A percentile compares a stretch with the other conserved stretches of the same genome.
These are phyloP conservation scores for Cryptococcus floricola DNA, from an alignment of 1,284 basidiomycete genomes.

Conservation along the genomic window DNA sequence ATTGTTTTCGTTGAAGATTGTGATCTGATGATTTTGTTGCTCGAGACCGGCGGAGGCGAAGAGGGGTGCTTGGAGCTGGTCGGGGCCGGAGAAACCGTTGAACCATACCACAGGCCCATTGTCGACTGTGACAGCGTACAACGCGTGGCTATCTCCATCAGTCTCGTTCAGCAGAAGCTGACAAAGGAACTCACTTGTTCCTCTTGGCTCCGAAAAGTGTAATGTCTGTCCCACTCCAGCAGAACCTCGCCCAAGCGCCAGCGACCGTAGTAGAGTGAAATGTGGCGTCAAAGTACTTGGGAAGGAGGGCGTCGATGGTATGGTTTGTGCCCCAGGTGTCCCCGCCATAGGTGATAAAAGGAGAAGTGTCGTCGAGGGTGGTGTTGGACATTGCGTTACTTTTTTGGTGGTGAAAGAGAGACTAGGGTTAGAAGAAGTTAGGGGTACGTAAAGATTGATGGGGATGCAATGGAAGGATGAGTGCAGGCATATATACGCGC, in stretches of 20 bases:
- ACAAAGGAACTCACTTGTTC: constrained; percentile 9
- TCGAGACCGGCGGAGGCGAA: constrained; percentile 6
- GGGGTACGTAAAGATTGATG: too few relatives aligned
- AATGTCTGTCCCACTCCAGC: constrained; percentile 16
- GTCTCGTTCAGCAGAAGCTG: not conserved
- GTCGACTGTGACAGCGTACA: constrained; percentile 13
- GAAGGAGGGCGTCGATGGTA: constrained; percentile 4
- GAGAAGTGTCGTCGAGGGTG: constrained; percentile 12
- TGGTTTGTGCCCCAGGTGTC: constrained; percentile 15
- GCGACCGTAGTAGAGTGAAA: constrained; percentile 11
- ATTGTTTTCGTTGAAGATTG: constrained; percentile 9
- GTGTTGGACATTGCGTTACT: not conserved
- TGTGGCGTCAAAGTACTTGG: constrained; percentile 8
- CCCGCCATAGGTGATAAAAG: constrained; percentile 9
- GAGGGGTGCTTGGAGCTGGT: constrained; percentile 7
- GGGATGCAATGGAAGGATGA: too few relatives aligned
- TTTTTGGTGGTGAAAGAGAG: too few relatives aligned
- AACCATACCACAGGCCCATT: constrained; percentile 9
- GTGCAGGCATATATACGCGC: too few relatives aligned
- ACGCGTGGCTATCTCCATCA: constrained; percentile 7
- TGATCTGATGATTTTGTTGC: constrained; percentile 12
- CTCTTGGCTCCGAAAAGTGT: constrained; percentile 14
- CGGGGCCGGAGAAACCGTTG: constrained; percentile 2
- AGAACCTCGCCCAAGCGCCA: constrained; percentile 9
- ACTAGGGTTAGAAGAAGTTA: too few relatives aligned